phyloP scores from a whole-genome alignment of 2,329 filamentous ascomycete genomes.

The Pseudopyricularia cyperi region DNA sequence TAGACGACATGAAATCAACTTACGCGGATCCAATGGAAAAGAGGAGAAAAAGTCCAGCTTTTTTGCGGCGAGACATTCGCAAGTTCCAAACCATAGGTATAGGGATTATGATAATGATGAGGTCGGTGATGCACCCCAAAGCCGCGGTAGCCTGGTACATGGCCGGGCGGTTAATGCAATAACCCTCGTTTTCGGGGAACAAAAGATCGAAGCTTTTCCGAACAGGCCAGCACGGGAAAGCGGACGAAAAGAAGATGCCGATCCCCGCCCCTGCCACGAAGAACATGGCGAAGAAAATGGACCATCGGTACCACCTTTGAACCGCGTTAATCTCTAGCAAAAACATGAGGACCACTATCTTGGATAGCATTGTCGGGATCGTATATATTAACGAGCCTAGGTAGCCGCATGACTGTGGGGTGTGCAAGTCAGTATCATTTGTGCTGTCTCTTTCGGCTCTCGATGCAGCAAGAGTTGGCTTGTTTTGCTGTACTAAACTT shows the following conservation, averaged over 20 bases:
- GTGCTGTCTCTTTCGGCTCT: background rate
- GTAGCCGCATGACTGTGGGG: background rate
- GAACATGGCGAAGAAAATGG: constrained; percentile 4
- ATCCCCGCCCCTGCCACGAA: constrained; percentile 4
- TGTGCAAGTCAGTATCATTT: background rate
- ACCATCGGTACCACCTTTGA: constrained; percentile 2
- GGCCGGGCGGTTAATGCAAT: constrained; percentile 6
- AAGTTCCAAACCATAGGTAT: constrained; percentile 3
- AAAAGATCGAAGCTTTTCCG: constrained; percentile 5
- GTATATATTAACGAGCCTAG: background rate
- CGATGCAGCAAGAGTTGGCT: background rate
- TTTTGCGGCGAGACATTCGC: constrained; percentile 4
- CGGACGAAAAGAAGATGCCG: constrained; percentile 6
- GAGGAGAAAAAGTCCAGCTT: constrained; percentile 4
- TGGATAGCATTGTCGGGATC: constrained; percentile 2
- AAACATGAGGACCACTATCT: constrained; percentile 4
- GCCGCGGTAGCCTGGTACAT: constrained; percentile 8
- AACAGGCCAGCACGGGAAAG: constrained; percentile 8
- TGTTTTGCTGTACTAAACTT: constrained; percentile 3
- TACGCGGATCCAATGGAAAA: constrained; percentile 7
- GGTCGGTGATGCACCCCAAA: constrained; percentile 7
- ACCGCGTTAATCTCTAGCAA: constrained; percentile 4
- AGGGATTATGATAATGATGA: constrained; percentile 6
- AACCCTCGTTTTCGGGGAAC: background rate
- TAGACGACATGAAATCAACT: background rate